Evolutionary conservation across 257 asterid genomes (phyloP), one percentile per base, ranked within the genome.

Genomic region (Ligustrum vulgare): DNA sequence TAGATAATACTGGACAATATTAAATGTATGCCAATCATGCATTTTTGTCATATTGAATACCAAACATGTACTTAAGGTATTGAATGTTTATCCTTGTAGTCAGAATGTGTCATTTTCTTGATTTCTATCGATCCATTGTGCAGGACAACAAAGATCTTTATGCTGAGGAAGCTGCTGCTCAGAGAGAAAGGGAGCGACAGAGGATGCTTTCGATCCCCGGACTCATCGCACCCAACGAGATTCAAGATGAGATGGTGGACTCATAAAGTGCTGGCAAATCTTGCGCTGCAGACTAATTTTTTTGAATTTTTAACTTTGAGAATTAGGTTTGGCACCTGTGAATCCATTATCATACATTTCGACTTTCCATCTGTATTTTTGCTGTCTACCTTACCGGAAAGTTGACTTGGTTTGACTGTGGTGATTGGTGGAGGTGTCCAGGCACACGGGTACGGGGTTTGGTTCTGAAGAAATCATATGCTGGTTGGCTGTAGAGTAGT

Each of bases 131-230:
- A 67, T 39, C n/a, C 34, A 34, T 65, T 66, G 8, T 75, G 81
- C 91, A 94, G 98, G 98, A 94, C 75, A 94, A 94, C 87, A 94
- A 94, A 83, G 98, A 91, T 81, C 93, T 94, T 9, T 94, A 90
- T 86, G 98, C 97, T 0, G 98, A 94, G 79, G 98, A 94, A 77
- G 92, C 97, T 83, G 97, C 94, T 87, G 89, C 84, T 47, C 97
- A 94, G 76, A 89, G 91, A 81, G 98, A 93, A 36, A 84, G 86
- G 78, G 98, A 93, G 72, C 86, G 96, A 49, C 94, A 90, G 67
- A 86, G 97, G 28, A 90, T 90, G 97, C 93, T 89, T 25, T 84
- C 97, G 18, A 94, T 94, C 79, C 98, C 98, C 0, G 98, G 98
- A 60, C 87, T 94, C 56, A 87, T 94, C 67, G 94, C 97, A 8